Evolutionary conservation across 2,329 filamentous ascomycete genomes (phyloP).

Genomic region (Hymenoscyphus fructigenus): DNA sequence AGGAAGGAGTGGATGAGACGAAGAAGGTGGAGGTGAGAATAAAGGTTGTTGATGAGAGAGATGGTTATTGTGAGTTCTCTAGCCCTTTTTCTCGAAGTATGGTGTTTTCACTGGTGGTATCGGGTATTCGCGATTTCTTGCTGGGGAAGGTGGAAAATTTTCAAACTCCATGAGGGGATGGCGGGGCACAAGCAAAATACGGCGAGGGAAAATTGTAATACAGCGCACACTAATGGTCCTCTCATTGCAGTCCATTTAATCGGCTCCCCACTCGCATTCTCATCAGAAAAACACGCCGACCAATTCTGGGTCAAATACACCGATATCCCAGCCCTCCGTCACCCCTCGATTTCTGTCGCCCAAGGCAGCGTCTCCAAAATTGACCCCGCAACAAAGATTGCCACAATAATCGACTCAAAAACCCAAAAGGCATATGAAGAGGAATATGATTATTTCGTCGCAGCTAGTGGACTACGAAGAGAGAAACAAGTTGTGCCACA

Average conservation of each 20-base stretch:
- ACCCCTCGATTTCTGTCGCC: conserved; percentile 60
- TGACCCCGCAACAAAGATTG: conserved; percentile 58
- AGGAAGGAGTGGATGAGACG: conserved; percentile 22
- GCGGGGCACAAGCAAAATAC: neutral
- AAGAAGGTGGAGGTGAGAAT: conserved; percentile 61
- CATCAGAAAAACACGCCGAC: conserved; percentile 59
- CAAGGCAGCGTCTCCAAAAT: conserved; percentile 64
- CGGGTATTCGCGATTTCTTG: neutral
- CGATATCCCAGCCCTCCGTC: conserved; percentile 65
- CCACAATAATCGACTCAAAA: conserved; percentile 51
- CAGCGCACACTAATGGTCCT: neutral
- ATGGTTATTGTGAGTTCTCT: conserved; percentile 70
- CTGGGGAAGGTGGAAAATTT: neutral
- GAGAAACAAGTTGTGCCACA: conserved; percentile 73
- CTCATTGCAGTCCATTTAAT: conserved; percentile 65
- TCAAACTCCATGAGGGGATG: neutral
- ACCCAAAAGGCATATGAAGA: conserved; percentile 41
- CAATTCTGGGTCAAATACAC: conserved; percentile 70
- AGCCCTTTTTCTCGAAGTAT: neutral
- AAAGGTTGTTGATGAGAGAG: conserved; percentile 75
- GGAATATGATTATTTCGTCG: conserved; percentile 73
- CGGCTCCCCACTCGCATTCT: conserved; percentile 70
- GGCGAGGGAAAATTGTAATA: neutral
- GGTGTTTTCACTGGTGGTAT: neutral
- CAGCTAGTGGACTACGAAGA: conserved; percentile 67